Percentiles rank a stretch among this genome's conserved stretches.
These are phyloP conservation scores for Eleusine indica DNA, from an alignment of 176 grass and related monocot species.

Conservation along the genomic window DNA sequence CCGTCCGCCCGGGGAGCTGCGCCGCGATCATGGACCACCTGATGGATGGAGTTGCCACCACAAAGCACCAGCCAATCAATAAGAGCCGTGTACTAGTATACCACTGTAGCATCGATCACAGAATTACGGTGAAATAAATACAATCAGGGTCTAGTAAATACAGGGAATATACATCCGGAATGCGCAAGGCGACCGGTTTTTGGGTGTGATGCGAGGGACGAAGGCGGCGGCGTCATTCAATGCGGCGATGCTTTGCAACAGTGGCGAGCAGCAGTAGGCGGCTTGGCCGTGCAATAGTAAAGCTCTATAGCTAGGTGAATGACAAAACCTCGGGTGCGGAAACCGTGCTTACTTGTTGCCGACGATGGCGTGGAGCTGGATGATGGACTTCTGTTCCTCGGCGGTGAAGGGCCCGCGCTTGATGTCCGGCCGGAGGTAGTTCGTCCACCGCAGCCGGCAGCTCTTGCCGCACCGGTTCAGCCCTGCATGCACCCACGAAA, in stretches of 20 bases:
- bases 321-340: background rate
- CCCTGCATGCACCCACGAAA: slow-evolving; percentile 42
- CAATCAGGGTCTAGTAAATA: background rate
- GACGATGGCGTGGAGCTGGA: slow-evolving; percentile 97
- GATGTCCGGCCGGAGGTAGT: slow-evolving; percentile 95
- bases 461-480: slow-evolving; percentile 97
- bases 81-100: background rate
- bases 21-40: slow-evolving; percentile 98
- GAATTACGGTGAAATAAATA: background rate
- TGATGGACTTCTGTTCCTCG: slow-evolving; percentile 95
- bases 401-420: slow-evolving; percentile 87
- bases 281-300: background rate
- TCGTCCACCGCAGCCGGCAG: slow-evolving; percentile 97
- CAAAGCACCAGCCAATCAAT: slow-evolving; percentile 34
- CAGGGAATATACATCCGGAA: background rate
- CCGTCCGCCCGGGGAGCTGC: slow-evolving; percentile 85
- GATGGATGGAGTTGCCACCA: slow-evolving; percentile 26
- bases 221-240: slow-evolving; percentile 36
- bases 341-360: slow-evolving; percentile 81
- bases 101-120: background rate
- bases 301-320: background rate
- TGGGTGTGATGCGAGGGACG: slow-evolving; percentile 17
- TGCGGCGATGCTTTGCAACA: slow-evolving; percentile 32
- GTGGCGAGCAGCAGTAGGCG: slow-evolving; percentile 9
- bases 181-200: slow-evolving; percentile 11